Evolutionary conservation across 768 basidiomycete species (phyloP).

Genomic region (Auriscalpium microsporum): DNA sequence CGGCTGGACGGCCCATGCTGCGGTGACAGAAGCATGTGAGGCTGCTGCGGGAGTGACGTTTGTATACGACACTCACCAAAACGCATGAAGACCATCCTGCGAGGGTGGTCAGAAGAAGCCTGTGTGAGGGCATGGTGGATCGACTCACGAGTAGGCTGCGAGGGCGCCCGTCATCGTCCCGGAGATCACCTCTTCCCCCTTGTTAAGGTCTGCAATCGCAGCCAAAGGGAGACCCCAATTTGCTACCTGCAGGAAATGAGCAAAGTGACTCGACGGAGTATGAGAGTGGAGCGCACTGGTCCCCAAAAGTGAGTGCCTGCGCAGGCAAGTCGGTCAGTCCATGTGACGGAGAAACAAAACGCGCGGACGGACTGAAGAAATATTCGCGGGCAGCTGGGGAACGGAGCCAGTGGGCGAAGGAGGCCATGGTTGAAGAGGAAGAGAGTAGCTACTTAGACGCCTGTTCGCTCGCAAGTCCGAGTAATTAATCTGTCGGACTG

Average conservation of each 20-base stretch:
- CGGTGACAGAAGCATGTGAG: background rate
- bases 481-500: background rate
- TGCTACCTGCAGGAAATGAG: constrained; percentile 55
- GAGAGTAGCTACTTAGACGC: background rate
- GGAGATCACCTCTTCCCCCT: constrained; percentile 95
- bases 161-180: constrained; percentile 95
- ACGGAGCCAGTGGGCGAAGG: constrained; percentile 83
- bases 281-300: constrained; percentile 54
- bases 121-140: background rate
- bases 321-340: constrained; percentile 15
- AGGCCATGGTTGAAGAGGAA: constrained; percentile 46
- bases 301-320: constrained; percentile 98
- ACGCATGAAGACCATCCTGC: constrained; percentile 82
- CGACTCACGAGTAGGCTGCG: constrained; percentile 82
- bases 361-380: constrained; percentile 73
- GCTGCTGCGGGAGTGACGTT: background rate
- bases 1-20: constrained; percentile 93
- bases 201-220: constrained; percentile 81
- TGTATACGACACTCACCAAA: constrained; percentile 48
- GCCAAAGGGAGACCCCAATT: constrained; percentile 98
- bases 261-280: background rate
- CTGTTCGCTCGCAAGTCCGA: background rate
- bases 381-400: constrained; percentile 89
- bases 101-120: background rate
- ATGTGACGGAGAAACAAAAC: constrained; percentile 1